Evolutionary conservation across 2,329 filamentous ascomycete species (phyloP), one percentile per base, ranked within the genome.

Genomic region (Claviceps sp.): DNA sequence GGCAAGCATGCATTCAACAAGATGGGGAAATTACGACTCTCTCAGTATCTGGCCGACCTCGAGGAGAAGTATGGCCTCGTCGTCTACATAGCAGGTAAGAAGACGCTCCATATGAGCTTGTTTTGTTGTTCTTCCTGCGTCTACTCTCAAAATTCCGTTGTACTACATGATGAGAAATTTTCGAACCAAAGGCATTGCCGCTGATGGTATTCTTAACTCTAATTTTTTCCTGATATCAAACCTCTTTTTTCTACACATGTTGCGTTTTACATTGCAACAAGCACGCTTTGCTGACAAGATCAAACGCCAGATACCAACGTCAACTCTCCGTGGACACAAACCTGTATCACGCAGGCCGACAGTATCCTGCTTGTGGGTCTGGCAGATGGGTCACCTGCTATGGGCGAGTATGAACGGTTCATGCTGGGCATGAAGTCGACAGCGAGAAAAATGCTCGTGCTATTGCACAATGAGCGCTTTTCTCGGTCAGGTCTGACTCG

Each of bases 41-140:
- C 91, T 1, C 91, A 98, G 59, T 98, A 98, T 62, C 77, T 98
- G 48, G 93, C 94, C 2, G 93, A 98, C 62, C 74, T 98, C 11
- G 93, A 98, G 68, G 93, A 98, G 68, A 95, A 95, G 65, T 97
- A 95, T 61, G 89, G 91, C 1, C 81, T 98, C 60, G 89, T 98
- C 1, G 75, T 98, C 7, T 98, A 98, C 63, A 84, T 98, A 53
- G 93, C 91, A 49, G 81, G 81, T 84, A 74, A 53, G 48, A 36
- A 24, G n/a, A 7, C 38, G 38, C 22, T 44, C 13, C 16, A 3
- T 34, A 4, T 11, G 4, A 22, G 47, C 41, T 43, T 30, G 2
- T n/a, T n/a, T 55, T 37, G 37, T 55, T 37, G 26, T 30, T 8
- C 13, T 20, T 55, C n/a, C 14, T 16, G 7, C 3, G 4, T 5